phyloP scores from a whole-genome alignment of 2,329 filamentous ascomycete species.

The Penicillium sp. region DNA sequence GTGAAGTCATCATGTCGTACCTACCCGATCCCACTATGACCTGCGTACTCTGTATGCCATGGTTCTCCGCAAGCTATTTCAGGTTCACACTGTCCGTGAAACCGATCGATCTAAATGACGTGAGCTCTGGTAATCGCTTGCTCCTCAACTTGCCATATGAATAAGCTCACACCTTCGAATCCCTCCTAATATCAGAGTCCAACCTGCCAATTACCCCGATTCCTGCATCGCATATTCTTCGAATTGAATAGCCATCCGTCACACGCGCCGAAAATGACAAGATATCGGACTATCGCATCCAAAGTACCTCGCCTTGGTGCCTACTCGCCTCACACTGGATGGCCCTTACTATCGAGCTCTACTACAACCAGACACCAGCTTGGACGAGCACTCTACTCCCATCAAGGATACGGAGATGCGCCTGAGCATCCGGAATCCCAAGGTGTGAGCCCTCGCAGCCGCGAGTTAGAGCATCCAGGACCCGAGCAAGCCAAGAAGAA shows the following conservation, averaged over 20 bases:
- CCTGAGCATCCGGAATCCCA: conserved; percentile 3
- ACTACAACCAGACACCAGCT: not conserved
- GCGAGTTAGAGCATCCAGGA: conserved; percentile 14
- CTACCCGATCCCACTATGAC: not conserved
- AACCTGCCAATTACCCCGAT: not conserved
- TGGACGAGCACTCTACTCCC: conserved; percentile 4
- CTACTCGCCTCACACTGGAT: not conserved
- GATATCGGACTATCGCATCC: not conserved
- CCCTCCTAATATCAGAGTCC: not conserved
- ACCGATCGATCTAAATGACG: not conserved
- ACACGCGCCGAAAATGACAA: not conserved
- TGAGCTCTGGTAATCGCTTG: not conserved
- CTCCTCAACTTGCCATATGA: not conserved
- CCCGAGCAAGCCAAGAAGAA: conserved; percentile 3
- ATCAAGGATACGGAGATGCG: conserved; percentile 9
- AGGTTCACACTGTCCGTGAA: not conserved
- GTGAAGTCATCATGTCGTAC: not conserved
- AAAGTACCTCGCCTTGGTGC: not conserved
- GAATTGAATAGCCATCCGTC: not conserved
- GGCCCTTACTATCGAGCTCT: not conserved
- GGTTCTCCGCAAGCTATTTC: not conserved
- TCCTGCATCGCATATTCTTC: too few relatives aligned
- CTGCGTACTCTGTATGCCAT: not conserved
- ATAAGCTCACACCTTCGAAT: not conserved
- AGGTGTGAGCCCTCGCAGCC: conserved; percentile 11